phyloP scores from a whole-genome alignment of 176 grass and related monocot species.

The Avena eriantha region DNA sequence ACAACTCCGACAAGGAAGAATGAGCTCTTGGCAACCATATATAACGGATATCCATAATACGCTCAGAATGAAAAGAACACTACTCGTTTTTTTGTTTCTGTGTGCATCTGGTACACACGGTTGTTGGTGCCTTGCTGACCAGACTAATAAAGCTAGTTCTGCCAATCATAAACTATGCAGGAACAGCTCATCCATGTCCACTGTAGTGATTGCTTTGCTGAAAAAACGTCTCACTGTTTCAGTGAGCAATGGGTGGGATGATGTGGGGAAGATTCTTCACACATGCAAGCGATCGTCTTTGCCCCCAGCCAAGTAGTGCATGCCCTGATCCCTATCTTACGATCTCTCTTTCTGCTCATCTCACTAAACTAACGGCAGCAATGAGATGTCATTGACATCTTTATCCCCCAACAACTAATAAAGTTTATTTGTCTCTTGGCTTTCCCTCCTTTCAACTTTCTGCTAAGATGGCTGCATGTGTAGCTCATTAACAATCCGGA shows the following conservation, averaged over 20 bases:
- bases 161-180: conserved; percentile 50
- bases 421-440: conserved; percentile 53
- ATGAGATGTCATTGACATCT: conserved; percentile 62
- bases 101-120: not conserved
- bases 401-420: conserved; percentile 13
- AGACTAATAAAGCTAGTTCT: conserved; percentile 48
- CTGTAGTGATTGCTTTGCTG: conserved; percentile 47
- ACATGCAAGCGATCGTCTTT: conserved; percentile 65
- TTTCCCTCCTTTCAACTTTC: conserved; percentile 54
- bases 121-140: conserved; percentile 43
- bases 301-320: conserved; percentile 37
- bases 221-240: conserved; percentile 40
- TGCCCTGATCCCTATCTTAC: conserved; percentile 50
- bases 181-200: conserved; percentile 58
- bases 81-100: not conserved
- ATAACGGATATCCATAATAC: not conserved
- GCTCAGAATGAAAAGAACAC: not conserved
- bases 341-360: conserved; percentile 30
- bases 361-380: conserved; percentile 39
- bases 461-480: conserved; percentile 67
- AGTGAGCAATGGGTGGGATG: conserved; percentile 31
- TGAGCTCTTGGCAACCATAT: not conserved
- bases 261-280: conserved; percentile 67
- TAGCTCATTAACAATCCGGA: conserved; percentile 41
- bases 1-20: not conserved